These are phyloP conservation scores for Apiotrichum sp. DNA, from an alignment of 1,284 basidiomycete species.

Conservation along the genomic window DNA sequence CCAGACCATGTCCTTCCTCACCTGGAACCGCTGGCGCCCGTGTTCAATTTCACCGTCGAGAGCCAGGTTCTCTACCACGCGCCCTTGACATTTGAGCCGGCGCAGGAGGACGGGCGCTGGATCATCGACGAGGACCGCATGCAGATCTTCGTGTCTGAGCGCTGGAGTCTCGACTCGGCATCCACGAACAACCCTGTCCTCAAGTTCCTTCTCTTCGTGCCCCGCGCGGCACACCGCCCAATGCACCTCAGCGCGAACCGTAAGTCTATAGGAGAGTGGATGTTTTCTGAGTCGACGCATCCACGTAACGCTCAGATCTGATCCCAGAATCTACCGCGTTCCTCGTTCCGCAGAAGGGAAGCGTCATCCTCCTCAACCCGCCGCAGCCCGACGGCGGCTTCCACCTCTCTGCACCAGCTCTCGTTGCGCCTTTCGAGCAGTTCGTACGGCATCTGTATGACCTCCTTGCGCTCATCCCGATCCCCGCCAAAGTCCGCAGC, in stretches of 20 bases:
- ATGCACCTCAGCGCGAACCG: conserved; percentile 58
- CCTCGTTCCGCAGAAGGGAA: conserved; percentile 91
- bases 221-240: conserved; percentile 63
- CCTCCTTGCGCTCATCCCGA: conserved; percentile 67
- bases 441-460: conserved; percentile 70
- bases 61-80: conserved; percentile 90
- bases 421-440: conserved; percentile 59
- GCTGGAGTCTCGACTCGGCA: conserved; percentile 68
- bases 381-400: conserved; percentile 25
- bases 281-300: background rate
- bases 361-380: conserved; percentile 74
- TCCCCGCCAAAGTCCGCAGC: conserved; percentile 48
- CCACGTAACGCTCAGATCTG: no score
- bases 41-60: conserved; percentile 89
- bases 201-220: conserved; percentile 87
- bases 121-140: conserved; percentile 70
- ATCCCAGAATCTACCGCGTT: conserved; percentile 52
- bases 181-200: conserved; percentile 81
- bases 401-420: conserved; percentile 33
- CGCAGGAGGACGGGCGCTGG: conserved; percentile 45
- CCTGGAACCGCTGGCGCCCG: conserved; percentile 55
- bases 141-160: conserved; percentile 85
- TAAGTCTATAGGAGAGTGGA: conserved; percentile 32
- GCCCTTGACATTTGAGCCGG: conserved; percentile 71
- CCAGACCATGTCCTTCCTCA: conserved; percentile 66